Evolutionary conservation across 805 yeast genomes (phyloP), one percentile per base, ranked within the genome.

Genomic region (Teunomyces gatunensis): DNA sequence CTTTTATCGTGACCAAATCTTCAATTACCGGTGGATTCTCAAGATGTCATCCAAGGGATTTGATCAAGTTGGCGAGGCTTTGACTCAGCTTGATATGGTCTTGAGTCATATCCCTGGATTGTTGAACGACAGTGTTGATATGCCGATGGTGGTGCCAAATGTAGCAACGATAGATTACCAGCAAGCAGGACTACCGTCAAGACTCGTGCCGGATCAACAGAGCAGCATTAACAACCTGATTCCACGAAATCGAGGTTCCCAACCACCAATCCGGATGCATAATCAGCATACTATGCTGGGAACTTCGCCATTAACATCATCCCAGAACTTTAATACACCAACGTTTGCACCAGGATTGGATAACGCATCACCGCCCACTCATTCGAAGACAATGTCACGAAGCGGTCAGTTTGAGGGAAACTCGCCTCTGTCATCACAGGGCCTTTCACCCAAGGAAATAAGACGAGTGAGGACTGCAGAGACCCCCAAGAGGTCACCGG

Each of bases 21-120:
- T 80, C 57, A 86, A 85, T 54, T 91, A 87, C 64, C 73, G 95
- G 49, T 83, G 89, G 85, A 78, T 83, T 9, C 65, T 92, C 37
- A 82, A 85, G 60, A 83, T 85, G 23, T 81, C 88, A 37, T 79
- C 94, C 3, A 83, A 84, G 53, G 85, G 88, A 27, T 89, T 88
- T 59, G 86, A 80, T 27, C 91, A 87, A 51, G 89, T 89, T 29
- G 79, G 81, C n/a, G 79, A 78, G 46, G 96, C 97, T 0, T 67
- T 90, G 39, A 73, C 74, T 44, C 79, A 83, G 57, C 78, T 91
- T 47, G 92, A 89, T 56, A 75, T 85, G 53, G 78, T 91, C 2
- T 68, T 89, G 45, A 75, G 77, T 20, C 88, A 88, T 48, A 82
- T 91, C 15, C 96, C 96, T 0, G 91, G 89, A 0, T 63, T 85